phyloP scores from a whole-genome alignment of 139 green algal species.

The Chlorella sp. region DNA sequence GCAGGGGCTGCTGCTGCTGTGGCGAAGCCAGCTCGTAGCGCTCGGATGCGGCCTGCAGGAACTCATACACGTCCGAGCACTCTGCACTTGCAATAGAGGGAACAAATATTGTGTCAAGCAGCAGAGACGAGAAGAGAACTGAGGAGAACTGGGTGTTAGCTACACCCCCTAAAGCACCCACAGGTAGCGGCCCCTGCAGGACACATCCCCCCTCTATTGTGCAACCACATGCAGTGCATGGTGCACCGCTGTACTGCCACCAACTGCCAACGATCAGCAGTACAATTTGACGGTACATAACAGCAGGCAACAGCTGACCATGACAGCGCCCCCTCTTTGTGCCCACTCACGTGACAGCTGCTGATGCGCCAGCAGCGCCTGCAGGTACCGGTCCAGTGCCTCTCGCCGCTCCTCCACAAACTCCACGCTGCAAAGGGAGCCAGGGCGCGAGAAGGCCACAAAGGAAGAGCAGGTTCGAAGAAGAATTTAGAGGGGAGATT shows the following conservation, averaged over 20 bases:
- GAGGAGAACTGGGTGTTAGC: too few species aligned
- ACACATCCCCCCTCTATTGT: too few species aligned
- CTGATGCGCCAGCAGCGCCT: slow-evolving; percentile 43
- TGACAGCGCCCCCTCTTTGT: not conserved
- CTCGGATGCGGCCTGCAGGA: slow-evolving; percentile 52
- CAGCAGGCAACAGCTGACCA: not conserved
- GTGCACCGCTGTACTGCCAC: too few species aligned
- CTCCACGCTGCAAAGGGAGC: slow-evolving; percentile 22
- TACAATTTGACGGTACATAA: not conserved
- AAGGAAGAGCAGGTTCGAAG: not conserved
- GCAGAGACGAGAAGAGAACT: too few species aligned
- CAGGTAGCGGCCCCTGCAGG: too few species aligned
- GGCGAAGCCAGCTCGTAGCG: slow-evolving; percentile 34
- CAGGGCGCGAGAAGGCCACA: not conserved
- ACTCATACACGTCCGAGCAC: slow-evolving; percentile 59
- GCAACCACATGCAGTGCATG: too few species aligned
- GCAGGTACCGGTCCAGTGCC: slow-evolving; percentile 69
- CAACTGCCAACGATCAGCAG: not conserved
- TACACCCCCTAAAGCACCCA: too few species aligned
- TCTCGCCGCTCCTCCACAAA: slow-evolving; percentile 68
- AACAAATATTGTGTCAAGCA: not conserved
- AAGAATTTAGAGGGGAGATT: too few species aligned
- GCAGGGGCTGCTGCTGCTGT: not conserved
- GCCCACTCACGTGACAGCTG: not conserved
- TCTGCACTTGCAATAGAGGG: slow-evolving; percentile 13